Evolutionary conservation across 2,329 filamentous ascomycete genomes (phyloP), one percentile per base, ranked within the genome.

Genomic region (Sordariomycetes sp.): DNA sequence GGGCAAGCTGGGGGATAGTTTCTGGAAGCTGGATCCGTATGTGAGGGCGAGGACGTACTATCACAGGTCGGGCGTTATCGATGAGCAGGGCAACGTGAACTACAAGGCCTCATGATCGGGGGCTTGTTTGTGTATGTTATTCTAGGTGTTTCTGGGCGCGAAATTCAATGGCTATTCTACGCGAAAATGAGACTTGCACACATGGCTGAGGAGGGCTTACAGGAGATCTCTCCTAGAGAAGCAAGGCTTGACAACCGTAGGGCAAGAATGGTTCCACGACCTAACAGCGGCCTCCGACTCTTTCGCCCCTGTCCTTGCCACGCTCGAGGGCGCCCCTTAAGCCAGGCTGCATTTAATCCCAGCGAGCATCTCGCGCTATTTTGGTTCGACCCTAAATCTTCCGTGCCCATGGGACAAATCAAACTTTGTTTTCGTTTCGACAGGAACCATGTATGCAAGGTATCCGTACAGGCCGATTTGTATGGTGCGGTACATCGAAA

Each of bases 11-110:
- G 79, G 79, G 61, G 77, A 80, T 54, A 89, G 89, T 64, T 99
- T 97, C 74, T 99, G 94, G 93, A 79, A 80, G 48, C 71, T 97
- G 57, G 94, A 99, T 72, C 90, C 90, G 0, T 96, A 93, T 69
- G 70, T 97, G 35, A 79, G 94, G 46, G 90, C 92, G 16, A 80
- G 86, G 66, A 88, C 86, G 20, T 73, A 89, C 61, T 97, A 96
- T 65, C 94, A 99, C 70, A 82, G 94, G 61, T 80, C 79, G 14
- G 89, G 91, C 1, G 75, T 93, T 60, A 77, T 97, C 51, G 74
- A 81, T 46, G 40, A 46, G 40, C 40, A 46, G 40, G 40, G 40
- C 2, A 46, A 18, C 2, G 14, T 46, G 14, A 46, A 46, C 18
- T 46, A n/a, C 18, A 8, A 46, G 18, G 40, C 40, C 18, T 46